Conservation (phyloP, 1,284 basidiomycete species). For the Ganoderma lingzhi region DNA sequence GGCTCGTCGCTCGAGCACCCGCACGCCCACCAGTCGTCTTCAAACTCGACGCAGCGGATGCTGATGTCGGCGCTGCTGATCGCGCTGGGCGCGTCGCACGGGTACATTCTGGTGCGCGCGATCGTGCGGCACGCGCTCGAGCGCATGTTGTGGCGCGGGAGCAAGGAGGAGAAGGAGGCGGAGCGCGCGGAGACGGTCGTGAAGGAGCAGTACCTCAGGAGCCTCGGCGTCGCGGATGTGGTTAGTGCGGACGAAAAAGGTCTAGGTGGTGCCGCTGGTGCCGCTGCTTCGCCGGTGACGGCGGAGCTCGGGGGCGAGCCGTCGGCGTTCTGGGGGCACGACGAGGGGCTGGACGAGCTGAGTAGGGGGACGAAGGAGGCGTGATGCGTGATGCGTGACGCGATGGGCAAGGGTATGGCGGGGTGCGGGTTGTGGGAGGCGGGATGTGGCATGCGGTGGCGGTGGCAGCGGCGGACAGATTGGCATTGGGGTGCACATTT, state of each 20-base stretch:
- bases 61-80: constrained; percentile 76
- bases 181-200: constrained; percentile 67
- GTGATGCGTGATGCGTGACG: constrained; percentile 31
- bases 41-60: constrained; percentile 48
- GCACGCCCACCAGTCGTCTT: constrained; percentile 44
- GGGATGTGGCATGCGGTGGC: neutral
- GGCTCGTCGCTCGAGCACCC: constrained; percentile 41
- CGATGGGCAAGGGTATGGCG: neutral
- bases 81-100: constrained; percentile 83
- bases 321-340: constrained; percentile 66
- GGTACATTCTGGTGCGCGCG: constrained; percentile 73
- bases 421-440: neutral
- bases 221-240: constrained; percentile 44
- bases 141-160: constrained; percentile 77
- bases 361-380: constrained; percentile 67
- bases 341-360: constrained; percentile 75
- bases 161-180: constrained; percentile 65
- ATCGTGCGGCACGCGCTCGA: constrained; percentile 79
- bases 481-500: neutral
- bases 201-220: constrained; percentile 68
- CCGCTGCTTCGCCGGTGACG: constrained; percentile 21
- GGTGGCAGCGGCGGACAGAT: neutral
- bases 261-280: constrained; percentile 29
- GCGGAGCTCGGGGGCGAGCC: constrained; percentile 36
- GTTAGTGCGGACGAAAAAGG: constrained; percentile 30